phyloP scores from a whole-genome alignment of 208 protist genomes.

The Acanthamoeba healyi region DNA sequence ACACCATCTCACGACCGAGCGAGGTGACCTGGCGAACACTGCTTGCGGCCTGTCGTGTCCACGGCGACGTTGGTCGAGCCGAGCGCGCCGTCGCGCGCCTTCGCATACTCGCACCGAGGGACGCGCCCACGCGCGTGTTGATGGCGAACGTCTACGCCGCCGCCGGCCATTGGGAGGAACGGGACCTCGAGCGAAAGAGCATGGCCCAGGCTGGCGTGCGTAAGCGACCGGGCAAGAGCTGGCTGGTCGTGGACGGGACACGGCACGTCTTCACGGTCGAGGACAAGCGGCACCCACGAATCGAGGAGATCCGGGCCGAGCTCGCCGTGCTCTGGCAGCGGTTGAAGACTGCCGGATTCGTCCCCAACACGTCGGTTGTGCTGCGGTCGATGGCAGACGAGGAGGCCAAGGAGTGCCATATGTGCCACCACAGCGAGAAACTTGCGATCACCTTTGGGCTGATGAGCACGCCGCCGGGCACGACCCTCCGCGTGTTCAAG shows the following conservation, averaged over 20 bases:
- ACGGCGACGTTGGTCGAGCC: constrained; percentile 8
- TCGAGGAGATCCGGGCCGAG: constrained; percentile 18
- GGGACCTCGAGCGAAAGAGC: constrained; percentile 34
- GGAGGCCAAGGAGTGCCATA: constrained; percentile 67
- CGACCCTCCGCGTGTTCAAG: constrained; percentile 47
- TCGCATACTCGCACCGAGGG: neutral
- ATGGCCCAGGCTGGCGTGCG: constrained; percentile 18
- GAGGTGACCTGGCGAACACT: constrained; percentile 42
- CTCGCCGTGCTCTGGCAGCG: neutral
- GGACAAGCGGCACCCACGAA: constrained; percentile 39
- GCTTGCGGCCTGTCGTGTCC: neutral
- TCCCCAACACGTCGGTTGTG: constrained; percentile 48
- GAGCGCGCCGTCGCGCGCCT: constrained; percentile 3
- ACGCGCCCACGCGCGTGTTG: constrained; percentile 37
- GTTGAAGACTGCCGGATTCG: constrained; percentile 60
- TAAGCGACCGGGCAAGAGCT: constrained; percentile 66
- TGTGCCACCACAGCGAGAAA: constrained; percentile 73
- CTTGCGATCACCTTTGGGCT: constrained; percentile 64
- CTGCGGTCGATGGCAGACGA: constrained; percentile 50
- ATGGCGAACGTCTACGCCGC: constrained; percentile 52
- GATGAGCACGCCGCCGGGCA: constrained; percentile 21
- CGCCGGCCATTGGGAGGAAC: constrained; percentile 16
- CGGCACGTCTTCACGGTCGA: constrained; percentile 47
- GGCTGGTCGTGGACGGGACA: constrained; percentile 50
- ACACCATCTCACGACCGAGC: neutral